Evolutionary conservation across 805 yeast species (phyloP), one percentile per base, ranked within the genome.

Genomic region (Kluyveromyces wickerhamii): DNA sequence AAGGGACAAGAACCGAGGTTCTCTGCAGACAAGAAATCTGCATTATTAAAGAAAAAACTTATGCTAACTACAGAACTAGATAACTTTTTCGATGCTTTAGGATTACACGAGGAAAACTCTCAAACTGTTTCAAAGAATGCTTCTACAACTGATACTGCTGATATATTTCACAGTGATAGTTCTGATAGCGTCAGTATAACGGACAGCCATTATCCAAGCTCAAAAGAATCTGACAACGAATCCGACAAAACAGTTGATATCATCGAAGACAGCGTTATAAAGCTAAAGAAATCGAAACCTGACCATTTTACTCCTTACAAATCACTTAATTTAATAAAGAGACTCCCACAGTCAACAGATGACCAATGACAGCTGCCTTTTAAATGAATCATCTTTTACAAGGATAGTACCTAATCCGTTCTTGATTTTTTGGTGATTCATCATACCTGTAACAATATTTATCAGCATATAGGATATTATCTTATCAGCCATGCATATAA

Each of bases 251-350:
- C 26, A 23, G 11, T 14, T 5, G 12, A 12, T n/a, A 23, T 23
- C n/a, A 23, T 23, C 11, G n/a, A 23, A 14, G 26, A 23, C n/a
- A 23, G 26, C 12, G 26, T 23, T 14, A 23, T 23, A 6, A 23
- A 23, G 12, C 19, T 28, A 17, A 28, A 28, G 12, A 30, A 19
- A 15, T 30, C 33, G 11, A 21, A 11, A 3, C 33, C 33, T 4
- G 26, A 21, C 16, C 14, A 22, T 12, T 30, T 30, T 21, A 21
- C 33, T 7, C 33, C 33, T 4, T 30, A 30, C 11, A 17, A 22
- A n/a, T 30, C 33, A 9, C 26, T 30, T 15, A 30, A 30, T 17
- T 12, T 28, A 8, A 6, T 11, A 5, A 28, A 28, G 12, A 15
- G 31, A 16, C 17, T 23, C 9, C 19, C 17, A 23, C 26, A n/a